A percentile compares a stretch with the other conserved stretches of the same genome.
These are phyloP conservation scores for Porpolomopsis calyptriformis DNA, from an alignment of 768 basidiomycete species.

Conservation along the genomic window DNA sequence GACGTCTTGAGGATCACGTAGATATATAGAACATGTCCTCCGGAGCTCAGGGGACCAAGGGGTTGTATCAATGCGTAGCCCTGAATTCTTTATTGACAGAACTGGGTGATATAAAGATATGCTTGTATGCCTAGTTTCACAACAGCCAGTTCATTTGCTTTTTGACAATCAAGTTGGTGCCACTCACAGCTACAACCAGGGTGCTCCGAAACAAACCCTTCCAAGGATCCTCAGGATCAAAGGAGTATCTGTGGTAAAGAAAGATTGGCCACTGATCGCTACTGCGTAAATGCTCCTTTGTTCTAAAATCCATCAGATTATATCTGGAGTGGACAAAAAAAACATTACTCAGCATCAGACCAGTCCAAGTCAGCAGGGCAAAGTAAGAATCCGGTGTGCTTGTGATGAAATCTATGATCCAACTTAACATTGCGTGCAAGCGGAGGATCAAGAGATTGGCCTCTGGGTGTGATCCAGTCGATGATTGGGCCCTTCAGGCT, in stretches of 20 bases:
- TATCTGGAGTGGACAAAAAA: background rate
- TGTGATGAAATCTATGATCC: slow-evolving; percentile 12
- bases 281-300: slow-evolving; percentile 8
- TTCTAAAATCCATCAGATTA: slow-evolving; percentile 3
- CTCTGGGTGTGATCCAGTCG: slow-evolving; percentile 13
- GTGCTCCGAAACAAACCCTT: slow-evolving; percentile 8
- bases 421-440: slow-evolving; percentile 11
- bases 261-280: slow-evolving; percentile 13
- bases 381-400: slow-evolving; percentile 13
- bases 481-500: slow-evolving; percentile 8
- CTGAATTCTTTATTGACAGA: slow-evolving; percentile 2
- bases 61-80: slow-evolving; percentile 11
- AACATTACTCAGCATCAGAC: slow-evolving; percentile 11
- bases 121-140: slow-evolving; percentile 7
- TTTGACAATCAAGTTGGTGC: background rate
- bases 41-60: too few relatives aligned
- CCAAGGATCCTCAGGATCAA: slow-evolving; percentile 12
- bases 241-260: slow-evolving; percentile 12
- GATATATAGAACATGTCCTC: too few relatives aligned
- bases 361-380: slow-evolving; percentile 16
- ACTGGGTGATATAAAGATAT: slow-evolving; percentile 3
- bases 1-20: too few relatives aligned
- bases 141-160: background rate
- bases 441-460: slow-evolving; percentile 9
- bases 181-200: slow-evolving; percentile 4